Percentiles rank a stretch among this genome's conserved stretches.
phyloP scores from a whole-genome alignment of 495 filamentous ascomycete genomes.

The Hyaloscypha bicolor region DNA sequence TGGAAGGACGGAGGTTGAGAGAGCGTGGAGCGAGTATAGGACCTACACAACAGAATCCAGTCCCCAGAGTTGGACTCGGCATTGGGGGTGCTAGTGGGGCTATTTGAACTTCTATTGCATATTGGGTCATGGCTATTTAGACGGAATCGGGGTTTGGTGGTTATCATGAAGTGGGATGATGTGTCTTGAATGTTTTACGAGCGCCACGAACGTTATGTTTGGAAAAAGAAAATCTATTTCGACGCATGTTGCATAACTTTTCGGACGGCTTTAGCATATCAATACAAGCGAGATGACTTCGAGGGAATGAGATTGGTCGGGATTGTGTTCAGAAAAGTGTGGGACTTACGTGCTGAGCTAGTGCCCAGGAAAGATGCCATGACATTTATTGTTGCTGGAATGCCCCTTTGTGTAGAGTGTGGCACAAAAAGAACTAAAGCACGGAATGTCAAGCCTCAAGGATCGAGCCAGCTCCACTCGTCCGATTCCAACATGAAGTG shows the following conservation, averaged over 20 bases:
- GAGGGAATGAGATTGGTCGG: neutral
- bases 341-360: neutral
- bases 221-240: neutral
- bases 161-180: neutral
- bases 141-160: neutral
- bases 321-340: neutral
- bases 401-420: no score
- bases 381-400: no score
- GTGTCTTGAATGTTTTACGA: neutral
- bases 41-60: neutral
- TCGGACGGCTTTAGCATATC: neutral
- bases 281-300: neutral
- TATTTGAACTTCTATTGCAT: neutral
- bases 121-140: neutral
- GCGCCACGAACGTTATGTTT: neutral
- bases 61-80: constrained; percentile 19
- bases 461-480: no score
- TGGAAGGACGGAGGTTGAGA: constrained; percentile 90
- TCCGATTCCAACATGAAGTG: no score
- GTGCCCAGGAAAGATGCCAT: neutral
- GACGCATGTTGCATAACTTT: neutral
- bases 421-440: no score
- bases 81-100: constrained; percentile 8
- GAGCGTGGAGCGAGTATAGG: constrained; percentile 56
- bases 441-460: no score